Evolutionary conservation across 768 basidiomycete species (phyloP).

Genomic region (Ephemerocybe angulata): DNA sequence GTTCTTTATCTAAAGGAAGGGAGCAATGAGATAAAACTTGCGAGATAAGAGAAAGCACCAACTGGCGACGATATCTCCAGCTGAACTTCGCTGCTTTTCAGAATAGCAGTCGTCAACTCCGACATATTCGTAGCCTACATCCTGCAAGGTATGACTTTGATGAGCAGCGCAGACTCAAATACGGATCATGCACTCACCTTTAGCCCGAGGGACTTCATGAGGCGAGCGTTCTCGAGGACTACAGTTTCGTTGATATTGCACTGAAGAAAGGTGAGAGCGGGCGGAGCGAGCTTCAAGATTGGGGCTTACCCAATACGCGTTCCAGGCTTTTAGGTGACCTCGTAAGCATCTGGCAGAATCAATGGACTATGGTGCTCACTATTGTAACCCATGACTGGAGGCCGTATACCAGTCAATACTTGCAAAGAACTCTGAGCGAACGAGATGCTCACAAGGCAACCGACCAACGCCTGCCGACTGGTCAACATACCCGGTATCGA

Average conservation of each 20-base stretch:
- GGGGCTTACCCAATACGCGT: conserved; percentile 51
- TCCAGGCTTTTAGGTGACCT: conserved; percentile 45
- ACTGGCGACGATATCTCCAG: conserved; percentile 59
- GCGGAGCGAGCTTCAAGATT: background rate
- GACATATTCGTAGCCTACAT: conserved; percentile 54
- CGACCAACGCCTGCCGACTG: conserved; percentile 18
- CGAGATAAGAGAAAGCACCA: conserved; percentile 10
- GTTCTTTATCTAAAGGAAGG: conserved; percentile 36
- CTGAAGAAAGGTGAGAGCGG: conserved; percentile 25
- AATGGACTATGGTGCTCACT: conserved; percentile 36
- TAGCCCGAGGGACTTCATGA: conserved; percentile 52
- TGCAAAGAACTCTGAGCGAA: background rate
- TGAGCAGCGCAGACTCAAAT: background rate
- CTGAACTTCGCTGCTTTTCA: conserved; percentile 46
- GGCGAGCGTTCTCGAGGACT: conserved; percentile 44
- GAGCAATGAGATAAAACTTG: background rate
- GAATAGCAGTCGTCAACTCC: conserved; percentile 68
- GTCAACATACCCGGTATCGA: background rate
- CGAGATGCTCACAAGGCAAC: conserved; percentile 24
- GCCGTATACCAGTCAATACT: background rate
- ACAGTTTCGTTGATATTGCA: conserved; percentile 56
- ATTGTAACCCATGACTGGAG: conserved; percentile 54
- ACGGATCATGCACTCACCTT: conserved; percentile 30
- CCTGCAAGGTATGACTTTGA: conserved; percentile 32
- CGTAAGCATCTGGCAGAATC: background rate